Evolutionary conservation across 768 basidiomycete genomes (phyloP).

Genomic region (Leccinum variicolor): DNA sequence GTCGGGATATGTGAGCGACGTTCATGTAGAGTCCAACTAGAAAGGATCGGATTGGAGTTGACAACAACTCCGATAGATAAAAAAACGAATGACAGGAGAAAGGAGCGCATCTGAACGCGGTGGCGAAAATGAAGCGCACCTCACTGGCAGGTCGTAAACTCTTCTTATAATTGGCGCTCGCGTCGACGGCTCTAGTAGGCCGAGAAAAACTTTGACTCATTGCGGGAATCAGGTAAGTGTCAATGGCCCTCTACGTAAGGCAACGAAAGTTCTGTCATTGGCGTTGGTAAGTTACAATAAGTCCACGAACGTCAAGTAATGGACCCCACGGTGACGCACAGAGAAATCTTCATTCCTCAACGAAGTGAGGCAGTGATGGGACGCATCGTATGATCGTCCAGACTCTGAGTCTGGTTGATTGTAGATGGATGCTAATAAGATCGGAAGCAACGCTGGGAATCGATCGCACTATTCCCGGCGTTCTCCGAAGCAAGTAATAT

Average conservation of each 20-base stretch:
- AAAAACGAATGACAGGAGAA: conserved; percentile 22
- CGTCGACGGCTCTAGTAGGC: background rate
- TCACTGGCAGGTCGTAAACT: background rate
- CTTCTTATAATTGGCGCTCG: background rate
- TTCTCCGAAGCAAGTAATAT: too few species aligned
- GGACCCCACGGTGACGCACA: background rate
- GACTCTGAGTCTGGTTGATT: background rate
- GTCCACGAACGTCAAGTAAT: background rate
- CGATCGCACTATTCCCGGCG: background rate
- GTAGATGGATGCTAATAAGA: background rate
- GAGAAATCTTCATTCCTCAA: background rate
- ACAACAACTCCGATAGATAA: conserved; percentile 16
- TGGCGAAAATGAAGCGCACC: background rate
- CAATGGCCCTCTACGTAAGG: too few species aligned
- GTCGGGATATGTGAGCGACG: conserved; percentile 34
- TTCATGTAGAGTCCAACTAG: conserved; percentile 14
- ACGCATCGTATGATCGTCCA: background rate
- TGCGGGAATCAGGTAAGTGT: background rate
- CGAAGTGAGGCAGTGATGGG: background rate
- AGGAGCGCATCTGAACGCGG: conserved; percentile 10
- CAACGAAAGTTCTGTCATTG: background rate
- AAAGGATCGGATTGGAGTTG: conserved; percentile 1
- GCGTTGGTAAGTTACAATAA: background rate
- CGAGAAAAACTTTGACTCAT: background rate
- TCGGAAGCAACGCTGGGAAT: background rate